A percentile compares a stretch with the other conserved stretches of the same genome.
Conservation (phyloP, 768 basidiomycete genomes). For the Gelatoporia subvermispora region DNA sequence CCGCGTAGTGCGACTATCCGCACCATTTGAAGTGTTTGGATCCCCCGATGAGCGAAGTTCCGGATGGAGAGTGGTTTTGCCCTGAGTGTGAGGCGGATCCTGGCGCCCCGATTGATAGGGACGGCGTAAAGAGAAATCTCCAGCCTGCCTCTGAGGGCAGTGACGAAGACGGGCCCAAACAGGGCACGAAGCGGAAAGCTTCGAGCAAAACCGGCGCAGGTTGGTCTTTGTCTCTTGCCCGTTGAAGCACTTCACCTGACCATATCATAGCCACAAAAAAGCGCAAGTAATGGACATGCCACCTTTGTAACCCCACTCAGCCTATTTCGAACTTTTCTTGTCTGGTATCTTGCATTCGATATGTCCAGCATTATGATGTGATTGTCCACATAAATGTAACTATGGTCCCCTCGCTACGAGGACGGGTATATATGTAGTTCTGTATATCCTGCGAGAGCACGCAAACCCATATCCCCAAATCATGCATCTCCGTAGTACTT, state of each 20-base stretch:
- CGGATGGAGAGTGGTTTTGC: slow-evolving; percentile 93
- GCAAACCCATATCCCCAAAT: too few relatives aligned
- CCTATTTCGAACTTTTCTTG: background rate
- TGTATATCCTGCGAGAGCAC: background rate
- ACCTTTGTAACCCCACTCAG: background rate
- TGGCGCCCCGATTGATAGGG: slow-evolving; percentile 37
- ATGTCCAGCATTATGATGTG: background rate
- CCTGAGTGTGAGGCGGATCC: slow-evolving; percentile 62
- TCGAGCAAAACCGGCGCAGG: slow-evolving; percentile 18
- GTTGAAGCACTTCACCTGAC: background rate
- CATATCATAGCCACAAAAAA: background rate
- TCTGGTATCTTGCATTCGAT: background rate
- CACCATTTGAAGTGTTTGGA: slow-evolving; percentile 80
- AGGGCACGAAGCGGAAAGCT: slow-evolving; percentile 43
- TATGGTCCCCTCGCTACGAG: background rate
- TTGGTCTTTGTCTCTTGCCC: slow-evolving; percentile 17
- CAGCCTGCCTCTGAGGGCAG: slow-evolving; percentile 20
- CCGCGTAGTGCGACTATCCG: slow-evolving; percentile 75
- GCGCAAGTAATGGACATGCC: background rate
- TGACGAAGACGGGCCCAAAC: slow-evolving; percentile 14
- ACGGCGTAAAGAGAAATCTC: slow-evolving; percentile 10
- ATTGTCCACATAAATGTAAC: slow-evolving; percentile 1
- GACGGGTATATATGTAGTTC: background rate
- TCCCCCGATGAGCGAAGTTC: slow-evolving; percentile 72
- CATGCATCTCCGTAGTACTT: slow-evolving; percentile 7